A percentile compares a stretch with the other conserved stretches of the same genome.
Conservation (phyloP, 2,329 filamentous ascomycete genomes). For the Colletotrichum truncatum region DNA sequence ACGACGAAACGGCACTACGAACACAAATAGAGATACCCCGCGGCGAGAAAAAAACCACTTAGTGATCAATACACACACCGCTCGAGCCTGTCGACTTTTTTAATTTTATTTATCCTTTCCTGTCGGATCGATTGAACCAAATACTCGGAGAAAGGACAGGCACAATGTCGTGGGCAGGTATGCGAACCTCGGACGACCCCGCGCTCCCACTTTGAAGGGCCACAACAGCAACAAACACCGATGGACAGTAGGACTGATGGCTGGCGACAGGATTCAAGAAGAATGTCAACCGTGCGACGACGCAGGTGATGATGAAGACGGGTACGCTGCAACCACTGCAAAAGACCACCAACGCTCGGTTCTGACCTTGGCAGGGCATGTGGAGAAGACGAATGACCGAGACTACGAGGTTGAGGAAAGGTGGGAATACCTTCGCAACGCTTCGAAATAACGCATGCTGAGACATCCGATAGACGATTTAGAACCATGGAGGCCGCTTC, state of each 20-base stretch:
- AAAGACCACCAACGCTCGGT: neutral
- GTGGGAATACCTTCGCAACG: slow-evolving; percentile 49
- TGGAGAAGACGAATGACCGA: slow-evolving; percentile 97
- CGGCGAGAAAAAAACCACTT: slow-evolving; percentile 1
- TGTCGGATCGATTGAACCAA: neutral
- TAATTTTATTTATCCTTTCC: neutral
- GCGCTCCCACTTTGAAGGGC: neutral
- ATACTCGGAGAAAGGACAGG: neutral
- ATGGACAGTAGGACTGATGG: slow-evolving; percentile 1
- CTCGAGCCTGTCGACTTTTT: neutral
- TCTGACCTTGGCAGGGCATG: slow-evolving; percentile 71
- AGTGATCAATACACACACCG: neutral
- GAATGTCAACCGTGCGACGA: slow-evolving; percentile 98
- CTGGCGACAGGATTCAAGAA: slow-evolving; percentile 68
- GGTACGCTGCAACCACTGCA: slow-evolving; percentile 56
- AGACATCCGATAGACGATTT: slow-evolving; percentile 74
- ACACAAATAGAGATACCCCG: neutral
- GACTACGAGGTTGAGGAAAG: slow-evolving; percentile 98
- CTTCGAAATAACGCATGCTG: slow-evolving; percentile 21
- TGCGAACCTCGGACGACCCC: slow-evolving; percentile 25
- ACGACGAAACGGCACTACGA: slow-evolving; percentile 20
- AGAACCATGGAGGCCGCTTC: slow-evolving; percentile 97
- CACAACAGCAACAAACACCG: neutral
- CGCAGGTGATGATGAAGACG: slow-evolving; percentile 99
- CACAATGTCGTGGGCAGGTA: slow-evolving; percentile 60